A percentile compares a stretch with the other conserved stretches of the same genome.
Evolutionary conservation across 805 yeast species (phyloP).

Genomic region (Hagleromyces aurorensis): DNA sequence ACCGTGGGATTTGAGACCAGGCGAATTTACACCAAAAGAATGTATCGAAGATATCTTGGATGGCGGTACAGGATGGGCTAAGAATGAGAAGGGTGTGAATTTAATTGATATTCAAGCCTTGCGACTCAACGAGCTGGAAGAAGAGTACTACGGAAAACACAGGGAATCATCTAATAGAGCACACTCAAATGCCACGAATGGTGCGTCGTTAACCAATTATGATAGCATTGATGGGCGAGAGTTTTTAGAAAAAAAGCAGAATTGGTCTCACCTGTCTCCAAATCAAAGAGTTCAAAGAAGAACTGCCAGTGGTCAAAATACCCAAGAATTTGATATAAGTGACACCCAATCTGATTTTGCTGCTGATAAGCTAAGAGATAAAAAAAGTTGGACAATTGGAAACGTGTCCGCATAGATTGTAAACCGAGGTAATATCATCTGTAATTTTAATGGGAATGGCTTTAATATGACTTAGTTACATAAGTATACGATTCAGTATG

Average conservation of each 20-base stretch:
- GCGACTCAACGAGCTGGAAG: constrained; percentile 22
- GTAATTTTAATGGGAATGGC: too few species aligned
- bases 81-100: constrained; percentile 31
- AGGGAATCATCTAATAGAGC: constrained; percentile 2
- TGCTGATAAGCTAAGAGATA: constrained; percentile 15
- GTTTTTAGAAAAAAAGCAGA: constrained; percentile 21
- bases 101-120: constrained; percentile 29
- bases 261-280: constrained; percentile 11
- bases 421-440: too few species aligned
- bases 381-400: constrained; percentile 26
- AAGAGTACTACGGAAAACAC: constrained; percentile 14
- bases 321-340: constrained; percentile 2
- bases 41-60: constrained; percentile 68
- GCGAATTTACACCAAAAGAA: constrained; percentile 58
- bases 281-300: constrained; percentile 8
- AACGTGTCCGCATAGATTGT: constrained; percentile 12
- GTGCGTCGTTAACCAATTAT: constrained; percentile 10
- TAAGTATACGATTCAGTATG: too few species aligned
- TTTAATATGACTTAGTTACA: too few species aligned
- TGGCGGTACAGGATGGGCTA: constrained; percentile 64
- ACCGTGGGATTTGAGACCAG: constrained; percentile 52
- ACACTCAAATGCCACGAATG: constrained; percentile 2
- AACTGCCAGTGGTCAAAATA: constrained; percentile 5
- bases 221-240: constrained; percentile 24
- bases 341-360: constrained; percentile 5